Evolutionary conservation across 805 yeast species (phyloP).

Genomic region (Lachancea meyersii): DNA sequence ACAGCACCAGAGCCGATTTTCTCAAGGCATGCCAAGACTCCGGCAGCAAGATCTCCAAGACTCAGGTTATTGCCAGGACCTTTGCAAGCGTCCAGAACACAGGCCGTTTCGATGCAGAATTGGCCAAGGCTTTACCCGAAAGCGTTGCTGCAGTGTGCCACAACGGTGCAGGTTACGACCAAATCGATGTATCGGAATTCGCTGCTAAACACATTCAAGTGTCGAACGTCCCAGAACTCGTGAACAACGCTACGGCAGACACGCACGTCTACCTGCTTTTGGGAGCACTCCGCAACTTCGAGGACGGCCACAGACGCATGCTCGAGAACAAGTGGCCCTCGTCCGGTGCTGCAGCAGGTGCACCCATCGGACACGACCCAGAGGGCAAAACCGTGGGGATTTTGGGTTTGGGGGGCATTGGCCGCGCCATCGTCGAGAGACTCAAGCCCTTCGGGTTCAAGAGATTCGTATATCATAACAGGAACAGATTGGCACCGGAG

Average conservation of each 20-base stretch:
- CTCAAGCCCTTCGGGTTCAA: constrained; percentile 71
- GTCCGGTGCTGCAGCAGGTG: constrained; percentile 48
- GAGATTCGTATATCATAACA: constrained; percentile 66
- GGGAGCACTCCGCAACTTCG: constrained; percentile 64
- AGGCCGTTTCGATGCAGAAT: constrained; percentile 61
- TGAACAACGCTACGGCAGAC: constrained; percentile 66
- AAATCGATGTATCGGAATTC: constrained; percentile 52
- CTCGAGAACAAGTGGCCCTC: constrained; percentile 58
- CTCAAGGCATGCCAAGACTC: constrained; percentile 30
- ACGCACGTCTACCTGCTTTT: constrained; percentile 58
- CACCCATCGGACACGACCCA: constrained; percentile 68
- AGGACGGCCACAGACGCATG: constrained; percentile 48
- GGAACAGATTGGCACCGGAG: constrained; percentile 51
- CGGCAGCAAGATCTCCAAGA: constrained; percentile 27
- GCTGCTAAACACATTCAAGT: constrained; percentile 50
- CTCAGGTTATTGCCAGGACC: constrained; percentile 44
- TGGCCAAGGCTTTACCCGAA: constrained; percentile 48
- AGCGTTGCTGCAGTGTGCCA: constrained; percentile 50
- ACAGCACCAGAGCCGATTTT: constrained; percentile 35
- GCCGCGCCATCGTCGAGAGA: constrained; percentile 69
- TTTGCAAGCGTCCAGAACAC: constrained; percentile 46
- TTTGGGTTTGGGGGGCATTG: constrained; percentile 87
- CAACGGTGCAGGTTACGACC: constrained; percentile 75
- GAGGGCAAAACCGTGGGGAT: constrained; percentile 72
- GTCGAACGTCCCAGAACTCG: constrained; percentile 61